Conservation (phyloP, 768 basidiomycete species). For the Xerocomellus intermedius region DNA sequence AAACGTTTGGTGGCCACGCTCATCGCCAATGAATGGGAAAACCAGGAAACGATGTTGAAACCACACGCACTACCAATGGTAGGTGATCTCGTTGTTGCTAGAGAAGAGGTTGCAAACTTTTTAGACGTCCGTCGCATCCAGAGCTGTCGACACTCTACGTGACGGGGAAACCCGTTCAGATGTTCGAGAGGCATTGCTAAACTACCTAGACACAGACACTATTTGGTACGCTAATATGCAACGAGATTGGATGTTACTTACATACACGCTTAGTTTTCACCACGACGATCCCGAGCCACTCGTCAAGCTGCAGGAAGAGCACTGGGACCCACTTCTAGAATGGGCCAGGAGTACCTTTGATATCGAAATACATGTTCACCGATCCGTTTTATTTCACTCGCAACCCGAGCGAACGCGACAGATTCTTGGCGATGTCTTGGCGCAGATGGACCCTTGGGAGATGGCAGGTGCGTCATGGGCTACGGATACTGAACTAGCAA, state of each 20-base stretch:
- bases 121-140: conserved; percentile 87
- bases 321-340: conserved; percentile 86
- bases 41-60: conserved; percentile 81
- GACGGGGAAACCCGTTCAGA: conserved; percentile 55
- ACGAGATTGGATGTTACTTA: conserved; percentile 1
- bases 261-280: conserved; percentile 60
- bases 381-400: conserved; percentile 65
- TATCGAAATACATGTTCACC: conserved; percentile 65
- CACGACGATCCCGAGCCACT: conserved; percentile 73
- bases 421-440: conserved; percentile 56
- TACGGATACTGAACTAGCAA: neutral
- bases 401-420: conserved; percentile 70
- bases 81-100: conserved; percentile 17
- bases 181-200: conserved; percentile 67
- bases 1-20: conserved; percentile 77
- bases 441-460: conserved; percentile 76
- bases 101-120: conserved; percentile 6
- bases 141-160: conserved; percentile 79
- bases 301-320: conserved; percentile 69
- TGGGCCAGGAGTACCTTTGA: conserved; percentile 73
- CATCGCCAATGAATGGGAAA: conserved; percentile 96
- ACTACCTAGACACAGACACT: conserved; percentile 93
- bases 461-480: conserved; percentile 68
- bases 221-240: conserved; percentile 57
- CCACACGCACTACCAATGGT: conserved; percentile 93